phyloP scores from a whole-genome alignment of 2,329 filamentous ascomycete genomes.

The Penicillium olsonii region DNA sequence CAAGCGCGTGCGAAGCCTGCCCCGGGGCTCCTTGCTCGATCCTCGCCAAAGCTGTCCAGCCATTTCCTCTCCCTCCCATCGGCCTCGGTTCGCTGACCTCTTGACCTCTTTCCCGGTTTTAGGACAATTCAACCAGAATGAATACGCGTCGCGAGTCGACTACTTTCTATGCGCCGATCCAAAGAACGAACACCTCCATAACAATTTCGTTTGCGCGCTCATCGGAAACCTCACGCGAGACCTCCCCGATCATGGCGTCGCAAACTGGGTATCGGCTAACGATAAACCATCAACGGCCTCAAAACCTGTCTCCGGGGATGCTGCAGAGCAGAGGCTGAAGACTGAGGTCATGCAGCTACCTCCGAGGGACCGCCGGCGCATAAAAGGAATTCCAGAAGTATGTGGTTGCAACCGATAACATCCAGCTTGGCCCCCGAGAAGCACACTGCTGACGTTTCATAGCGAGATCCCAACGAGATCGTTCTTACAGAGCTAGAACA shows the following conservation, averaged over 20 bases:
- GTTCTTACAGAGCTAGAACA: conserved; percentile 41
- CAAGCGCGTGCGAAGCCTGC: not conserved
- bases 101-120: conserved; percentile 18
- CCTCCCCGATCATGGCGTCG: conserved; percentile 62
- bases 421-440: not conserved
- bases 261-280: conserved; percentile 65
- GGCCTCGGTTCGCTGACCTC: conserved; percentile 17
- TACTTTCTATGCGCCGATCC: conserved; percentile 56
- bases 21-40: not conserved
- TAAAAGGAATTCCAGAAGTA: conserved; percentile 57
- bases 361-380: conserved; percentile 59
- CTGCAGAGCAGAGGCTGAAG: conserved; percentile 63
- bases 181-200: conserved; percentile 61
- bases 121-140: conserved; percentile 63
- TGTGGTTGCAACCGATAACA: conserved; percentile 12
- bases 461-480: conserved; percentile 40
- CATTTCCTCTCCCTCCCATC: conserved; percentile 7
- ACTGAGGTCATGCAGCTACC: conserved; percentile 65
- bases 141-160: conserved; percentile 59
- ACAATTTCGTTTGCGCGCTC: conserved; percentile 61
- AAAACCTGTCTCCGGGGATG: conserved; percentile 59
- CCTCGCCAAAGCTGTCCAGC: not conserved
- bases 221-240: conserved; percentile 62
- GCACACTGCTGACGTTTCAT: conserved; percentile 1
- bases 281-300: conserved; percentile 52